These are phyloP conservation scores for Colletotrichum incanum DNA, from an alignment of 2,329 filamentous ascomycete species.

Conservation along the genomic window DNA sequence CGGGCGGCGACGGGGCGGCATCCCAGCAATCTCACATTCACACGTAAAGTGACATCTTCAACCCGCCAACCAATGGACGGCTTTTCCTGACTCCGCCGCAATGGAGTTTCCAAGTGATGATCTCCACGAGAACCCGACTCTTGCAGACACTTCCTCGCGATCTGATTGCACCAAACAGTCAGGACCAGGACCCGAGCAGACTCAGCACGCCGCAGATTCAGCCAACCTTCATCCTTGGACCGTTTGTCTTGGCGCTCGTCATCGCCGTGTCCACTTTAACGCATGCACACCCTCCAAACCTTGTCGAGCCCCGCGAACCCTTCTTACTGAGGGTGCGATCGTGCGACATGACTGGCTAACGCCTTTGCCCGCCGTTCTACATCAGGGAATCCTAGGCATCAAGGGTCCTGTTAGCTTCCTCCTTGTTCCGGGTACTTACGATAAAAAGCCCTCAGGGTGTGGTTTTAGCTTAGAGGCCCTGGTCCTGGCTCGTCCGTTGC, in stretches of 20 bases:
- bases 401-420: slow-evolving; percentile 33
- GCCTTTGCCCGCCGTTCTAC: neutral
- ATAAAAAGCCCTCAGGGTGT: slow-evolving; percentile 11
- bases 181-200: slow-evolving; percentile 10
- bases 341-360: slow-evolving; percentile 15
- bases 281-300: slow-evolving; percentile 13
- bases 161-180: slow-evolving; percentile 25
- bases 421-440: slow-evolving; percentile 27
- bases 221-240: neutral
- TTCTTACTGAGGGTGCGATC: neutral
- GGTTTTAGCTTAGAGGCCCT: slow-evolving; percentile 6
- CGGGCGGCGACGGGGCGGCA: slow-evolving; percentile 7
- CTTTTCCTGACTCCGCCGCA: slow-evolving; percentile 21
- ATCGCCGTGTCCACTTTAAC: slow-evolving; percentile 13
- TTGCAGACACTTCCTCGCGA: slow-evolving; percentile 11
- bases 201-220: slow-evolving; percentile 8
- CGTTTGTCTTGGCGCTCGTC: slow-evolving; percentile 34
- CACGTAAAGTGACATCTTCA: neutral
- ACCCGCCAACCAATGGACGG: slow-evolving; percentile 5
- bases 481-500: slow-evolving; percentile 9
- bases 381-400: slow-evolving; percentile 30
- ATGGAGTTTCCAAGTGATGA: slow-evolving; percentile 1
- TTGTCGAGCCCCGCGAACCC: slow-evolving; percentile 32
- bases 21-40: slow-evolving; percentile 26
- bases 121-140: slow-evolving; percentile 21